These are phyloP conservation scores for Porphyrellus sp. DNA, from an alignment of 1,284 basidiomycete genomes.

Conservation along the genomic window DNA sequence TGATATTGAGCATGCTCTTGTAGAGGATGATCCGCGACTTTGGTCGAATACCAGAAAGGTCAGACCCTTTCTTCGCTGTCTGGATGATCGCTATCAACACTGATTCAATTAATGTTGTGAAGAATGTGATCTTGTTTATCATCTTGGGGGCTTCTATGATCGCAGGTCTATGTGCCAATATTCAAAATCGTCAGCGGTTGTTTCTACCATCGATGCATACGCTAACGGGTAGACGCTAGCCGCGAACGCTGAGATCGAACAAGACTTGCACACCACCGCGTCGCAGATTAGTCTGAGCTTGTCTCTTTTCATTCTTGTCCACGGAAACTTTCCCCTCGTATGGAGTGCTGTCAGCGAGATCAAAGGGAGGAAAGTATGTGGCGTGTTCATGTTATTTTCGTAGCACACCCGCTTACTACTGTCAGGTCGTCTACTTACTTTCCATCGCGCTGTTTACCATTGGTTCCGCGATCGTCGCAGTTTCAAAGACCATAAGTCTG, in stretches of 20 bases:
- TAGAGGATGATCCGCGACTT: slow-evolving; percentile 73
- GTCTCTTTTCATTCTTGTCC: slow-evolving; percentile 75
- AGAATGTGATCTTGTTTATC: slow-evolving; percentile 56
- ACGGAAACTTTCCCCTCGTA: slow-evolving; percentile 65
- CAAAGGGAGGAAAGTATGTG: slow-evolving; percentile 67
- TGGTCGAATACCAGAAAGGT: slow-evolving; percentile 75
- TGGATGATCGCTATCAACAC: not conserved
- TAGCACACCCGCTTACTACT: not conserved
- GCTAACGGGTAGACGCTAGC: slow-evolving; percentile 37
- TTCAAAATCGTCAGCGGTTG: slow-evolving; percentile 62
- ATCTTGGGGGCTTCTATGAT: slow-evolving; percentile 65
- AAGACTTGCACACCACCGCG: slow-evolving; percentile 62
- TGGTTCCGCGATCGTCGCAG: slow-evolving; percentile 63
- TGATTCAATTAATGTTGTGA: not conserved
- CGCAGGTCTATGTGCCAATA: slow-evolving; percentile 65
- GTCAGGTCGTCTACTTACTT: slow-evolving; percentile 62
- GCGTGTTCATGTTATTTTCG: not conserved
- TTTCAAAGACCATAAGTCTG: slow-evolving; percentile 58
- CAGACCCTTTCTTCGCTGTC: not conserved
- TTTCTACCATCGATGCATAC: slow-evolving; percentile 4
- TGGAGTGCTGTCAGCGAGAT: slow-evolving; percentile 80
- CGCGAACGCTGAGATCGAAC: slow-evolving; percentile 67
- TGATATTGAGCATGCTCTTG: slow-evolving; percentile 67
- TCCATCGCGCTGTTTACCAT: slow-evolving; percentile 60
- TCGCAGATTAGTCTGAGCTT: slow-evolving; percentile 72